A percentile compares a stretch with the other conserved stretches of the same genome.
phyloP scores from a whole-genome alignment of 106 monocot genomes.

The Phalaenopsis aphrodite region DNA sequence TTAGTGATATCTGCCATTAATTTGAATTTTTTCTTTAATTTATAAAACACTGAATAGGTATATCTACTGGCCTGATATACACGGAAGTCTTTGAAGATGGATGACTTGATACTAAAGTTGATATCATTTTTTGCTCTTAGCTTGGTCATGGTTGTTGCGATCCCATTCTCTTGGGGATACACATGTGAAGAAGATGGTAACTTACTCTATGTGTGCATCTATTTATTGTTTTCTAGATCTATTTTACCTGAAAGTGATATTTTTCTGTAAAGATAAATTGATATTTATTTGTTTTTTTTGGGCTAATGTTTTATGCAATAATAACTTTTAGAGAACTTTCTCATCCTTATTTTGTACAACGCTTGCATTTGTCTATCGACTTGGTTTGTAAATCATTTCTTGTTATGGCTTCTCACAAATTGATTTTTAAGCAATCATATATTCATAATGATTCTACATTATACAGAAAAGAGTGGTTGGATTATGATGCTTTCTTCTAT shows the following conservation, averaged over 20 bases:
- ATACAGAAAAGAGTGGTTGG: too few species aligned
- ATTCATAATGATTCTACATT: too few species aligned
- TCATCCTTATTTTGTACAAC: too few species aligned
- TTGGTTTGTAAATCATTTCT: too few species aligned
- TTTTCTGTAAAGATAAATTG: not conserved
- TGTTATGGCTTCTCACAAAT: too few species aligned
- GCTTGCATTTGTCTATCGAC: too few species aligned
- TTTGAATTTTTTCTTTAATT: not conserved
- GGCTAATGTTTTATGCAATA: too few species aligned
- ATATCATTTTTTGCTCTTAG: slow-evolving; percentile 7
- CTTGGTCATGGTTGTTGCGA: slow-evolving; percentile 4
- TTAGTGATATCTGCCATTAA: not conserved
- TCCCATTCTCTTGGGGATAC: slow-evolving; percentile 12
- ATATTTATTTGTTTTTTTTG: not conserved
- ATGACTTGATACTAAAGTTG: slow-evolving; percentile 6
- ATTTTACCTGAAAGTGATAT: not conserved
- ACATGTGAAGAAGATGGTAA: slow-evolving; percentile 18
- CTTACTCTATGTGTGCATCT: not conserved
- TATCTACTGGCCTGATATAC: not conserved
- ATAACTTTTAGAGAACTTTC: too few species aligned
- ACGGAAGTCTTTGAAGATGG: slow-evolving; percentile 1
- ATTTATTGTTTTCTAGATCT: not conserved
- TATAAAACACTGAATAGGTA: not conserved
- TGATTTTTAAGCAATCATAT: too few species aligned
- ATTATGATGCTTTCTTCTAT: too few species aligned